phyloP scores from a whole-genome alignment of 2,329 filamentous ascomycete species.

The Aspergillus sp. region DNA sequence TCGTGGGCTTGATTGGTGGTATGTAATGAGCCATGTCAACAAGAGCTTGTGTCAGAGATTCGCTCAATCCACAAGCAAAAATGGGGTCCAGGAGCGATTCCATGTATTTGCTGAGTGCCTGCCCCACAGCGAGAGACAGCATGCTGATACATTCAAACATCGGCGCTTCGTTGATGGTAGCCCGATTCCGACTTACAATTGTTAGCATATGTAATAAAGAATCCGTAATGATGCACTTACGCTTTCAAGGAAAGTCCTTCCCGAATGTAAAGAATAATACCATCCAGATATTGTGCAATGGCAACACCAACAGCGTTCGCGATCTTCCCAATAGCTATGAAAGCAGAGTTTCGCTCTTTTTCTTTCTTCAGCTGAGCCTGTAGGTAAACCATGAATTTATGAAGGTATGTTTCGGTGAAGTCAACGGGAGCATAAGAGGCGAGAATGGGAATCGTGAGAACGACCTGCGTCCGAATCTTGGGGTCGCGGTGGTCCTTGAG shows the following conservation, averaged over 20 bases:
- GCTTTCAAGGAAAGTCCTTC: constrained; percentile 85
- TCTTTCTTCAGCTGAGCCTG: constrained; percentile 92
- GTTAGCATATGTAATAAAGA: constrained; percentile 26
- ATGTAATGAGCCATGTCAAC: constrained; percentile 99
- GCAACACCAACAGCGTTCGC: constrained; percentile 94
- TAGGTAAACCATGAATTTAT: constrained; percentile 96
- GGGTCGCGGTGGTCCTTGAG: constrained; percentile 91
- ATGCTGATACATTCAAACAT: constrained; percentile 98
- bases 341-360: constrained; percentile 90
- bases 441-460: constrained; percentile 86
- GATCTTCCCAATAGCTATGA: constrained; percentile 93
- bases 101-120: constrained; percentile 98
- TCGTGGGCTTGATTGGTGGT: constrained; percentile 85
- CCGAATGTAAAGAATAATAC: constrained; percentile 87
- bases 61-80: constrained; percentile 91
- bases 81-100: constrained; percentile 92
- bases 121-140: constrained; percentile 89
- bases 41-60: constrained; percentile 89
- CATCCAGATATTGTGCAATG: constrained; percentile 92
- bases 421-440: constrained; percentile 90
- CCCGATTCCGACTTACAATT: constrained; percentile 53
- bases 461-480: constrained; percentile 84
- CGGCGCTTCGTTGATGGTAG: constrained; percentile 62
- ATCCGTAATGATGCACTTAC: constrained; percentile 31
- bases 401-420: constrained; percentile 82